These are phyloP conservation scores for Lachnellula occidentalis DNA, from an alignment of 2,329 filamentous ascomycete genomes.

Conservation along the genomic window DNA sequence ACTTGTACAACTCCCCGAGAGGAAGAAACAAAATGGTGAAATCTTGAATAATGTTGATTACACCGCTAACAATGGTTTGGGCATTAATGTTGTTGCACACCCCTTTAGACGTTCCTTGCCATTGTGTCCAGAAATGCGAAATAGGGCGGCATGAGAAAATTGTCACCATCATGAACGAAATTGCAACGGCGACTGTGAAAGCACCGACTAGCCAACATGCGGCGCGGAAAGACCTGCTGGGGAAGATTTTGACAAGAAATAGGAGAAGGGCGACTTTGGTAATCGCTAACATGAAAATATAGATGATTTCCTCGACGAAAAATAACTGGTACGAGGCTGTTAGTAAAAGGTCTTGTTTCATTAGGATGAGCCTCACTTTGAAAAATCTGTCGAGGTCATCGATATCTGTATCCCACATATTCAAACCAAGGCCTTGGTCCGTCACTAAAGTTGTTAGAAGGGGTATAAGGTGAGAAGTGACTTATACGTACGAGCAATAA, in stretches of 20 bases:
- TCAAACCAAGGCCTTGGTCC: too few species aligned
- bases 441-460: too few species aligned
- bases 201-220: conserved; percentile 38
- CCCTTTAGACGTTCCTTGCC: conserved; percentile 42
- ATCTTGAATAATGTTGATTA: conserved; percentile 46
- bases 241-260: conserved; percentile 13
- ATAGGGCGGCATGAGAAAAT: conserved; percentile 40
- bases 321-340: not conserved
- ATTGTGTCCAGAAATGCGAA: conserved; percentile 45
- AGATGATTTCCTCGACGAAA: conserved; percentile 13
- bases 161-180: conserved; percentile 3
- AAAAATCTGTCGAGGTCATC: too few species aligned
- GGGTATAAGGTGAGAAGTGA: too few species aligned
- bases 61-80: conserved; percentile 45
- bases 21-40: conserved; percentile 47
- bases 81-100: conserved; percentile 44
- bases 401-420: too few species aligned
- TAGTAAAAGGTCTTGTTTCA: too few species aligned
- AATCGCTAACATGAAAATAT: conserved; percentile 8
- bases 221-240: conserved; percentile 13
- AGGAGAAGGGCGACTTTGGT: conserved; percentile 12
- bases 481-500: too few species aligned
- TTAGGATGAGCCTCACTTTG: too few species aligned
- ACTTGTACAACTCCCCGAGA: conserved; percentile 37
- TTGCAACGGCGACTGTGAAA: conserved; percentile 26